Evolutionary conservation across 805 yeast species (phyloP), one percentile per base, ranked within the genome.

Genomic region (Candida coquimbonensis): DNA sequence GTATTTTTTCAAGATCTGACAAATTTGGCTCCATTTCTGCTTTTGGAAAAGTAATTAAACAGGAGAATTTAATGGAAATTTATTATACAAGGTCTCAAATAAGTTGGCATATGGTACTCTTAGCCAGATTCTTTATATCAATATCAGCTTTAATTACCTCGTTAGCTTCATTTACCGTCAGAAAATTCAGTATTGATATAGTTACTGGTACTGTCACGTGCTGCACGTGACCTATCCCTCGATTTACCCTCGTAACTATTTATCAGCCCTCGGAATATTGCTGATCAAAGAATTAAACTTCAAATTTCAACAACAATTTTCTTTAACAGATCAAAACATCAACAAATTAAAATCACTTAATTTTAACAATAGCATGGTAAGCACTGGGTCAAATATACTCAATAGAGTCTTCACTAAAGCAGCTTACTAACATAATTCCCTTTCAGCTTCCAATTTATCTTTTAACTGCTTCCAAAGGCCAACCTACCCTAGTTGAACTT

Each of bases 401-500:
- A 5, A 21, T 6, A 21, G 3, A 21, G 24, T 21, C 24, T 21
- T 27, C 12, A 11, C 4, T 32, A 8, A 4, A 9, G 17, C 35
- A 32, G 9, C 7, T 16, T 16, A 36, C 49, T 49, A 48, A 44
- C 53, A 19, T n/a, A 8, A 5, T 32, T 9, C 25, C 6, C 2
- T 2, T 24, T 14, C 39, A 85, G 99, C 79, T 93, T 50, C 99
- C 99, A 38, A 72, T 93, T 57, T 90, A 89, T 55, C 74, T 93
- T 50, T 75, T 93, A 59, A 89, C 95, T 44, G 85, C 96, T 46
- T 87, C 96, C 16, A 90, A 89, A 64, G 90, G 87, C 47, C 90
- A 87, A 59, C 85, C 89, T 35, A 75, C 93, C 58, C 74, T 84
- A 59, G 87, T 93, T 41, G 99, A 91, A 64, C 77, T 93, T 60